Percentiles rank a stretch among this genome's conserved stretches.
These are phyloP conservation scores for Pythium vanterpoolii DNA, from an alignment of 352 stramenopile species.

Conservation along the genomic window DNA sequence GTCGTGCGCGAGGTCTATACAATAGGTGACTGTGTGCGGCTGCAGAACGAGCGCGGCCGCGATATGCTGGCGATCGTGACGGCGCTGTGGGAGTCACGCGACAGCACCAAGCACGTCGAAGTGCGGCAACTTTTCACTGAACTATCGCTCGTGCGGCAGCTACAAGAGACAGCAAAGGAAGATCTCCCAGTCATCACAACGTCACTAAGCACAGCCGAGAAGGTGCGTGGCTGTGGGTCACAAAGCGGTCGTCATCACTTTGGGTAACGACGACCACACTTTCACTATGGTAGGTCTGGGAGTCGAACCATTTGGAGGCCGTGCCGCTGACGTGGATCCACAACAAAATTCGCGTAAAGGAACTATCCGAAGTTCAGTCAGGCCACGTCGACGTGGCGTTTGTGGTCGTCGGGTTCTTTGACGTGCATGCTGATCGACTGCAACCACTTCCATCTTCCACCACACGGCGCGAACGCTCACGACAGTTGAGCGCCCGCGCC, in stretches of 20 bases:
- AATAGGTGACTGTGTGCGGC: slow-evolving; percentile 18
- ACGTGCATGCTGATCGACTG: slow-evolving; percentile 13
- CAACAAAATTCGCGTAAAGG: slow-evolving; percentile 1
- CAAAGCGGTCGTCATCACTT: neutral
- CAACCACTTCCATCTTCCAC: slow-evolving; percentile 6
- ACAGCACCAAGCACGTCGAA: slow-evolving; percentile 17
- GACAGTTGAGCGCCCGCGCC: slow-evolving; percentile 17
- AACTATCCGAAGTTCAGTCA: neutral
- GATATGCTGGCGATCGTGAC: slow-evolving; percentile 17
- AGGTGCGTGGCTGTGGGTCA: neutral
- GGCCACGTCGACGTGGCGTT: neutral
- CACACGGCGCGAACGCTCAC: slow-evolving; percentile 9
- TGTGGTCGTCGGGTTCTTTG: slow-evolving; percentile 17
- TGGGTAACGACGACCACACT: neutral
- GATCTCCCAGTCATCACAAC: neutral
- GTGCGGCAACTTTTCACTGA: slow-evolving; percentile 16
- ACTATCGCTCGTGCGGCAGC: slow-evolving; percentile 17
- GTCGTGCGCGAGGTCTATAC: neutral
- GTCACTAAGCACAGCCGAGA: neutral
- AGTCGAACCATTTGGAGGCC: slow-evolving; percentile 22
- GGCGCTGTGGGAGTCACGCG: slow-evolving; percentile 21
- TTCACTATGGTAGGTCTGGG: slow-evolving; percentile 10
- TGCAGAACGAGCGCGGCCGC: slow-evolving; percentile 10
- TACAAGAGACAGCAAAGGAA: slow-evolving; percentile 10
- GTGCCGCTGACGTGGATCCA: slow-evolving; percentile 15